Evolutionary conservation across 768 basidiomycete species (phyloP).

Genomic region (Lactarius deliciosus): DNA sequence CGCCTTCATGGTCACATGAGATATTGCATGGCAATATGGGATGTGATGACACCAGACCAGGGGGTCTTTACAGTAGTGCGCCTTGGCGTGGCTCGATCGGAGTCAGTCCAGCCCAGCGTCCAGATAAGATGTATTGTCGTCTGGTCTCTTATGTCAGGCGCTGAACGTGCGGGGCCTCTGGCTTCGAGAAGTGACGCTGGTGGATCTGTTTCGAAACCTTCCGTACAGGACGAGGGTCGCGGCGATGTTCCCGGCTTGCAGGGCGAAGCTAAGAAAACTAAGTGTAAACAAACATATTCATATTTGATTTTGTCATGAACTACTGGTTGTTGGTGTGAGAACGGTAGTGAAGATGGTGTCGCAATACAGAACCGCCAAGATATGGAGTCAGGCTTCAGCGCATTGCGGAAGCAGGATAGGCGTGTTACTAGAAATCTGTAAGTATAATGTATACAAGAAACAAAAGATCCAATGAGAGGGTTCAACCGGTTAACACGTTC

Average conservation of each 20-base stretch:
- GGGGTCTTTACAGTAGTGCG: neutral
- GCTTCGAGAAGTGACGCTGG: neutral
- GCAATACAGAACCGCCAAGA: neutral
- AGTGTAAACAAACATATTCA: neutral
- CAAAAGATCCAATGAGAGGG: neutral
- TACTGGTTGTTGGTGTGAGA: neutral
- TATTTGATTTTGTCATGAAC: neutral
- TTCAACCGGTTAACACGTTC: too few species aligned
- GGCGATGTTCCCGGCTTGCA: neutral
- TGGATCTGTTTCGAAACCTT: neutral
- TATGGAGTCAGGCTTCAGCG: neutral
- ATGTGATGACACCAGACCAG: neutral
- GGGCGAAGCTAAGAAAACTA: neutral
- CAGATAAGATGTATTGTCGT: neutral
- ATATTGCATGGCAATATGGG: too few species aligned
- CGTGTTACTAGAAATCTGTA: neutral
- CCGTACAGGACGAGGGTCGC: neutral
- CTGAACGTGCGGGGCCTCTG: neutral
- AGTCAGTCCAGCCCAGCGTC: neutral
- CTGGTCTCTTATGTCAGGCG: neutral
- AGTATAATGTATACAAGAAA: neutral
- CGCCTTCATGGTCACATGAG: neutral
- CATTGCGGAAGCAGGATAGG: neutral
- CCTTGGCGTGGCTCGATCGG: neutral
- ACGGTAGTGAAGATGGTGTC: neutral